phyloP scores from a whole-genome alignment of 2,329 filamentous ascomycete genomes.

The Plenodomus lindquistii region DNA sequence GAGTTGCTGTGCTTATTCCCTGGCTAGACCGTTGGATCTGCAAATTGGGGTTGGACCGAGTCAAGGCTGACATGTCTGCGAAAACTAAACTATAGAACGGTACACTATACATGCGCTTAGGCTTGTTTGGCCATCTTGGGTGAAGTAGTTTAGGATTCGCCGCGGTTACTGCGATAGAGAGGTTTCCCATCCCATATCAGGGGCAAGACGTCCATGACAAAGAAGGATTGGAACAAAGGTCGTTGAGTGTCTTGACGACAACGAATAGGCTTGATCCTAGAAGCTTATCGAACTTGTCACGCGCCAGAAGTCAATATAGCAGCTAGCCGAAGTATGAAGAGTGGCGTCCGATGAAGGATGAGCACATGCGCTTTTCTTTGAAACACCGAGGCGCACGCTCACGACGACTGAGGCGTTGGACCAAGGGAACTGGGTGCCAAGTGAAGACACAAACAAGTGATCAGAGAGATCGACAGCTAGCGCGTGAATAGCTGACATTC shows the following conservation, averaged over 20 bases:
- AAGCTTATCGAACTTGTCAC: too few species aligned
- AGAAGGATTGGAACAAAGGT: neutral
- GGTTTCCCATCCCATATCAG: too few species aligned
- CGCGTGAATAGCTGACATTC: neutral
- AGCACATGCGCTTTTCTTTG: neutral
- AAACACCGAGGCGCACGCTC: neutral
- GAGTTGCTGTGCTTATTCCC: neutral
- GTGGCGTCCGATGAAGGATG: neutral
- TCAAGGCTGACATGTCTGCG: neutral
- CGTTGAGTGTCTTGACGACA: neutral
- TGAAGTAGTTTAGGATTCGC: too few species aligned
- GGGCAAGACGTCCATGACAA: too few species aligned
- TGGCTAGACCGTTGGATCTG: neutral
- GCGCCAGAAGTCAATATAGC: neutral
- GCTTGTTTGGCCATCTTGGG: neutral
- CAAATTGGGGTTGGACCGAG: neutral
- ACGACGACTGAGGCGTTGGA: neutral
- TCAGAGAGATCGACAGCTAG: neutral
- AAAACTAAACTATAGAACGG: neutral
- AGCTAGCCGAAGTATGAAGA: neutral
- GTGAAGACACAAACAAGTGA: neutral
- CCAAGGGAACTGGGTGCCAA: neutral
- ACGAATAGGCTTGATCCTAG: too few species aligned
- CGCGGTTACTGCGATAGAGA: too few species aligned
- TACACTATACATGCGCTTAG: neutral